phyloP scores from a whole-genome alignment of 1,284 basidiomycete species.

The Malassezia sympodialis region DNA sequence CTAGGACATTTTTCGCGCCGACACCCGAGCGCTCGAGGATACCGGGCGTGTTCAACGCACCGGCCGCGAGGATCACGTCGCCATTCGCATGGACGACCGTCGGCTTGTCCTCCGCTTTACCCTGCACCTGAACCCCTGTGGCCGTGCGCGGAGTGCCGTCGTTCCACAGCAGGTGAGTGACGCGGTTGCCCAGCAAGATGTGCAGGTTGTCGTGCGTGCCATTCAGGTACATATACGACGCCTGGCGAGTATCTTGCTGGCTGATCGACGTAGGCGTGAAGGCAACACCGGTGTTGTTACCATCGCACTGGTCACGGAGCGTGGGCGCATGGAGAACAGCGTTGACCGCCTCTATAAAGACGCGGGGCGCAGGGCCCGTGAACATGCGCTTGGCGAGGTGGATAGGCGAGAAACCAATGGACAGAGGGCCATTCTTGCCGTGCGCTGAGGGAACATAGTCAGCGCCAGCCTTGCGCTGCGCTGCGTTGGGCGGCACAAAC shows the following conservation, averaged over 20 bases:
- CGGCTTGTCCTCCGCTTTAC: conserved; percentile 17
- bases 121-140: conserved; percentile 28
- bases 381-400: conserved; percentile 53
- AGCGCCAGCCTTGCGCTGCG: conserved; percentile 54
- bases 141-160: conserved; percentile 9
- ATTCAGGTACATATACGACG: conserved; percentile 51
- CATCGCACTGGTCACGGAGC: conserved; percentile 55
- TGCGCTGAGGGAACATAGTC: conserved; percentile 52
- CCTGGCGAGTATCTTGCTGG: conserved; percentile 45
- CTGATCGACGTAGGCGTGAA: conserved; percentile 51
- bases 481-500: conserved; percentile 55
- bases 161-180: conserved; percentile 36
- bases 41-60: conserved; percentile 50
- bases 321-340: conserved; percentile 53
- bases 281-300: conserved; percentile 56
- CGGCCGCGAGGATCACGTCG: conserved; percentile 51
- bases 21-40: conserved; percentile 51
- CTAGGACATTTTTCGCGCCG: conserved; percentile 45
- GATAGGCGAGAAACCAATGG: conserved; percentile 50
- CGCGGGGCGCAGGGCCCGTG: conserved; percentile 55
- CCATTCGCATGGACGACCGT: conserved; percentile 43
- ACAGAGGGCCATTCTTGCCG: conserved; percentile 55
- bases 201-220: conserved; percentile 57
- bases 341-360: conserved; percentile 54
- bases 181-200: conserved; percentile 50